phyloP scores from a whole-genome alignment of 495 filamentous ascomycete species.

The Penicillium daleae region DNA sequence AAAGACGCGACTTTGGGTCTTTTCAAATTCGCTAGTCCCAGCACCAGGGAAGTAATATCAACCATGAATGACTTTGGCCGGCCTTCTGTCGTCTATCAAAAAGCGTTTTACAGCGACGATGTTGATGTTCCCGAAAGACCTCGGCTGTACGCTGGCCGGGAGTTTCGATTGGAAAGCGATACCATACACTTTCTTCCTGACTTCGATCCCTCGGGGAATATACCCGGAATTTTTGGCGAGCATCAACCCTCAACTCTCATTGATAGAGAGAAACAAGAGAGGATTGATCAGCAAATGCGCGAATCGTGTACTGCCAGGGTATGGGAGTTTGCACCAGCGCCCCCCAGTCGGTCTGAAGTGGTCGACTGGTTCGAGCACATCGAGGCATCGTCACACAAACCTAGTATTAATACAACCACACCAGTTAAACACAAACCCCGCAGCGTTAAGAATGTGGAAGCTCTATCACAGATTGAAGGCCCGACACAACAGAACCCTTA shows the following conservation, averaged over 20 bases:
- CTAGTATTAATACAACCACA: not conserved
- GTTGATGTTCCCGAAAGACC: constrained; percentile 78
- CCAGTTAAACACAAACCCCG: constrained; percentile 6
- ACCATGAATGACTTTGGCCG: constrained; percentile 40
- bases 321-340: constrained; percentile 54
- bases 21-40: constrained; percentile 34
- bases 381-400: constrained; percentile 19
- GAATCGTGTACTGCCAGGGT: constrained; percentile 31
- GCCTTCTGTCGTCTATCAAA: constrained; percentile 73
- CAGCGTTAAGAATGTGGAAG: constrained; percentile 26
- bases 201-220: constrained; percentile 71
- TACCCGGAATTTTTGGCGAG: constrained; percentile 57
- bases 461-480: constrained; percentile 84
- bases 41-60: constrained; percentile 31
- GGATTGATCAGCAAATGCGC: constrained; percentile 52
- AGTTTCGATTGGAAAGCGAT: constrained; percentile 78
- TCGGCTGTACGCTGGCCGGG: constrained; percentile 85
- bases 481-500: constrained; percentile 84
- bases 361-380: constrained; percentile 63
- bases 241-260: constrained; percentile 42
- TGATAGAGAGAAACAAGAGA: constrained; percentile 56
- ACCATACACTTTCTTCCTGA: constrained; percentile 75
- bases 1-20: constrained; percentile 25
- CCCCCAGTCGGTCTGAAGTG: constrained; percentile 75
- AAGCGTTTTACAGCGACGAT: constrained; percentile 86